Conservation (phyloP, 1,139 yeast genomes). For the Candida sp. region DNA sequence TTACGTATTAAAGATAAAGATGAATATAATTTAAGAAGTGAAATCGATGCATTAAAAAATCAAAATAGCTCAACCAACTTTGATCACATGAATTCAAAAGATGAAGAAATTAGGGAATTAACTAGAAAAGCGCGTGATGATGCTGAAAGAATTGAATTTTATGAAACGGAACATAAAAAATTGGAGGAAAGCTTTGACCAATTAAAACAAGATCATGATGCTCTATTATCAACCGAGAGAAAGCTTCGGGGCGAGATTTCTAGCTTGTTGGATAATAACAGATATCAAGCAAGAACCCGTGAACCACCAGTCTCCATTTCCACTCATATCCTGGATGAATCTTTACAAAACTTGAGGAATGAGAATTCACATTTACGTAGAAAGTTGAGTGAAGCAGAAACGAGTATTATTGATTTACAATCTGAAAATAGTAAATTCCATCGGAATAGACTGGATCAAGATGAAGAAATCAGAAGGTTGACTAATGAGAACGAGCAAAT, state of each 20-base stretch:
- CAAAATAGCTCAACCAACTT: neutral
- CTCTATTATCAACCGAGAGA: neutral
- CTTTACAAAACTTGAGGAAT: neutral
- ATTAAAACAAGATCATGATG: conserved; percentile 6
- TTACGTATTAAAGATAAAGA: conserved; percentile 19
- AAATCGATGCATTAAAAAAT: conserved; percentile 19
- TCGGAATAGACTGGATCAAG: neutral
- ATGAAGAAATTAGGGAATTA: conserved; percentile 17
- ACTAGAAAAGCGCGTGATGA: conserved; percentile 7
- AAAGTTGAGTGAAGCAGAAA: neutral
- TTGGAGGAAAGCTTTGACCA: conserved; percentile 9
- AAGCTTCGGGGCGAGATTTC: neutral
- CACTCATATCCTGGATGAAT: neutral
- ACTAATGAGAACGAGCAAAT: neutral
- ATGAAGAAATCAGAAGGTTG: neutral
- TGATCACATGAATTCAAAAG: neutral
- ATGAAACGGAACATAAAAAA: conserved; percentile 23
- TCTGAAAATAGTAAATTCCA: neutral
- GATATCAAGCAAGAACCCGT: neutral
- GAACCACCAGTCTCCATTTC: neutral
- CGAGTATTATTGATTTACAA: neutral
- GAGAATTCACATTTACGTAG: neutral
- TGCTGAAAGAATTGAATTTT: conserved; percentile 17
- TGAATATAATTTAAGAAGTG: conserved; percentile 18
- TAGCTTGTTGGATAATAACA: neutral